phyloP scores from a whole-genome alignment of 2,329 filamentous ascomycete genomes.

The Penicillium palitans region DNA sequence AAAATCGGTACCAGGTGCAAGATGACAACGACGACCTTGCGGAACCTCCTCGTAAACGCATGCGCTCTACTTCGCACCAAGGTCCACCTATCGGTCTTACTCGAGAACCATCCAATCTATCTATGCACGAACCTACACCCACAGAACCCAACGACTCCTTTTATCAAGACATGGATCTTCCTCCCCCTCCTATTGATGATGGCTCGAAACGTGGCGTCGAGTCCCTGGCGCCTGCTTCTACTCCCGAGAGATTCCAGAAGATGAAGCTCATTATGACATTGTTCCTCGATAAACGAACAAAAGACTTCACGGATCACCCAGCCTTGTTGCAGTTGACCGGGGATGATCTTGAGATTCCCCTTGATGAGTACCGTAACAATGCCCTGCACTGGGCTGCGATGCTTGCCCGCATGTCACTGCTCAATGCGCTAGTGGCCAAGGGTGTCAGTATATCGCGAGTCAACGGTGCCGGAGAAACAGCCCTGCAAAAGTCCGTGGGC shows the following conservation, averaged over 20 bases:
- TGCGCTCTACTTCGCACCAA: conserved; percentile 58
- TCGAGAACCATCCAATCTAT: conserved; percentile 35
- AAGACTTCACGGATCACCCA: conserved; percentile 72
- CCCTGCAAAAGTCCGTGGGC: conserved; percentile 85
- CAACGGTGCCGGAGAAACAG: conserved; percentile 86
- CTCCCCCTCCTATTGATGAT: conserved; percentile 31
- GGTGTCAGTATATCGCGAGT: conserved; percentile 86
- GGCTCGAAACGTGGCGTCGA: conserved; percentile 39
- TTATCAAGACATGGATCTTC: conserved; percentile 44
- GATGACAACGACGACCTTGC: conserved; percentile 56
- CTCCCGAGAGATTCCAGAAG: conserved; percentile 72
- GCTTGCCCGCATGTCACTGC: conserved; percentile 76
- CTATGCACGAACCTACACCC: conserved; percentile 45
- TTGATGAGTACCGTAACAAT: conserved; percentile 81
- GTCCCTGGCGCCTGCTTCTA: conserved; percentile 53
- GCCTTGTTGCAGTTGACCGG: conserved; percentile 74
- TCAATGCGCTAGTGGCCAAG: conserved; percentile 76
- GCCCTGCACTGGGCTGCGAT: conserved; percentile 96
- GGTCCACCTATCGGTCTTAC: conserved; percentile 38
- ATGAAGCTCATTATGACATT: conserved; percentile 78
- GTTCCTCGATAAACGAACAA: conserved; percentile 71
- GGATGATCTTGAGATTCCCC: conserved; percentile 84
- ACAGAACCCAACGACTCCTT: conserved; percentile 51
- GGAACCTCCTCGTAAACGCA: conserved; percentile 81
- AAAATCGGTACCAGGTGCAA: conserved; percentile 46